These are phyloP conservation scores for Termitomyces sp. DNA, from an alignment of 768 basidiomycete species.

Conservation along the genomic window DNA sequence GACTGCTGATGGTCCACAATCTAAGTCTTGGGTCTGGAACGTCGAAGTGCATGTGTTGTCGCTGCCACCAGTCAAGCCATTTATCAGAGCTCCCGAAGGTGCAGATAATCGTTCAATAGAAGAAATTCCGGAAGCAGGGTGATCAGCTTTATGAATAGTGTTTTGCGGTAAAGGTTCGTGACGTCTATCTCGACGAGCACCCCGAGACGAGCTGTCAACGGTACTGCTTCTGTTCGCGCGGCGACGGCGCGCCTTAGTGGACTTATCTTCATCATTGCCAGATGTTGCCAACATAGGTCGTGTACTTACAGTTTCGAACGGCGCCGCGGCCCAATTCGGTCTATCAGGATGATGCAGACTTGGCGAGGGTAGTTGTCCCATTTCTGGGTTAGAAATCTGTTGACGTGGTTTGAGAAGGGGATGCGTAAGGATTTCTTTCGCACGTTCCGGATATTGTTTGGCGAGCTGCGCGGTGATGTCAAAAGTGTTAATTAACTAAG, in stretches of 20 bases:
- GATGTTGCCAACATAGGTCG: not conserved
- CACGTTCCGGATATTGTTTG: slow-evolving; percentile 25
- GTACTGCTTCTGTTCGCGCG: not conserved
- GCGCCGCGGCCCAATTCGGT: slow-evolving; percentile 13
- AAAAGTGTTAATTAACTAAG: not conserved
- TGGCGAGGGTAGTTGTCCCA: not conserved
- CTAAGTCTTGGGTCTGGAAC: not conserved
- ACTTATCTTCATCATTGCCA: not conserved
- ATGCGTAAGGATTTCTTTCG: slow-evolving; percentile 23
- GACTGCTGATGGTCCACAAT: not conserved
- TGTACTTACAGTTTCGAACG: not conserved
- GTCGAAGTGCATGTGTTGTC: slow-evolving; percentile 2
- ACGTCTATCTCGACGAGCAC: not conserved
- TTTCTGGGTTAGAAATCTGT: not conserved
- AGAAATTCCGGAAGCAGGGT: not conserved
- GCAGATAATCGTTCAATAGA: not conserved
- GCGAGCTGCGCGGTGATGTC: slow-evolving; percentile 21
- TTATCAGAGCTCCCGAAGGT: not conserved
- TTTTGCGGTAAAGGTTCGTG: slow-evolving; percentile 6
- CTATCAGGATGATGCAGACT: slow-evolving; percentile 9
- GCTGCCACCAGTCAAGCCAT: not conserved
- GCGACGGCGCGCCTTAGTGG: not conserved
- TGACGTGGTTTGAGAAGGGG: slow-evolving; percentile 19
- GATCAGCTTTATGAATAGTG: not conserved
- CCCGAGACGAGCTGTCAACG: not conserved